Base-by-base conservation (phyloP, 305 asterid species). In the Solanum hybrid region DNA sequence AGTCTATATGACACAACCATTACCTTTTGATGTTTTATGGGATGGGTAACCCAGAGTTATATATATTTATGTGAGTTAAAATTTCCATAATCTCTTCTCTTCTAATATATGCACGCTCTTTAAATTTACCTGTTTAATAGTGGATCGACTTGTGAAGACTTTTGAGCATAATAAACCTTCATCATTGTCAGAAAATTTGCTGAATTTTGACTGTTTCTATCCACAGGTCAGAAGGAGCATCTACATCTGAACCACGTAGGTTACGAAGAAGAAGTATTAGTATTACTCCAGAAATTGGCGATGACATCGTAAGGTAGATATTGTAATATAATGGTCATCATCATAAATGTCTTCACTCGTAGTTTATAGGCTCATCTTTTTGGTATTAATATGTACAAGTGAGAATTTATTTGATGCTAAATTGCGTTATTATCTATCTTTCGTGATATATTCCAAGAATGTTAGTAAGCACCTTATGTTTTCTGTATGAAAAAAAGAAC, bases 221-320 rank as follows among this genome's bases (percentile, higher is more conserved):
- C 76, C 88, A 90, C 96, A 98, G 99, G 94, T 98, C 99, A 40
- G 97, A 93, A 91, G 99, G 99, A 46, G 97, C 99, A 74, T 91
- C 98, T 75, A 92, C 95, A 28, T 90, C 96, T 33, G 99, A 98
- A 26, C 91, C 96, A 33, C 97, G 99, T 88, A 95, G 97, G 90
- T 79, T 94, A 90, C 95, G 99, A 93, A 93, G 99, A 93, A 95
- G 99, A 93, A 97, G 99, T 94, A 94, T 98, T 78, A 97, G 99
- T 92, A 96, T 97, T 94, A 97, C 98, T 82, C 99, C 99, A 24
- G 99, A 98, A 92, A 96, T 98, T 89, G 96, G 99, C 91, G 99
- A 98, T 93, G 99, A 98, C 92, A 98, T 97, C 89, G 99, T 95
- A 92, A 98, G 99, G 99, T 98, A 91, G 93, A 92, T 91, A 90